phyloP scores from a whole-genome alignment of 2,329 filamentous ascomycete genomes.

The Colletotrichum camelliae region DNA sequence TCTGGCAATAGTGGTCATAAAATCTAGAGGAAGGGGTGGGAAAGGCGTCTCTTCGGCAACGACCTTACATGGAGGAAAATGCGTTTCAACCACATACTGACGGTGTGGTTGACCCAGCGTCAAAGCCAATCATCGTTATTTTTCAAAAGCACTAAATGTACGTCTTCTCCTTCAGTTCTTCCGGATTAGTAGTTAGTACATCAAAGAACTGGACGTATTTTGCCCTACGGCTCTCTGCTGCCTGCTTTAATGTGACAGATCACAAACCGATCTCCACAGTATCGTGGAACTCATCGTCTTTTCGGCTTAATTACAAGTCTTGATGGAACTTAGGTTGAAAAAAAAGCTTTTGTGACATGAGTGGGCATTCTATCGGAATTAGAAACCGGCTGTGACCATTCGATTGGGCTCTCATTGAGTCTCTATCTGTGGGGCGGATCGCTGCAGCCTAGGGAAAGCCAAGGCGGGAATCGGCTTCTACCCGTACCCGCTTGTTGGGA shows the following conservation, averaged over 20 bases:
- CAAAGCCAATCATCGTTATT: neutral
- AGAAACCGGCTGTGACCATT: neutral
- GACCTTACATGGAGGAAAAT: neutral
- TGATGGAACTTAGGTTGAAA: neutral
- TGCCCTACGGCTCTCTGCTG: neutral
- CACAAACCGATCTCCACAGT: neutral
- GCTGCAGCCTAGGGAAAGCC: neutral
- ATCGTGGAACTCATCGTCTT: neutral
- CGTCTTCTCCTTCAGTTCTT: neutral
- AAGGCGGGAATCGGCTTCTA: neutral
- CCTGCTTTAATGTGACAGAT: neutral
- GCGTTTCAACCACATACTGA: neutral
- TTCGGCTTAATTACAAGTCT: neutral
- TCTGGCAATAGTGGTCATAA: neutral
- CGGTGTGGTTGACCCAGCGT: neutral
- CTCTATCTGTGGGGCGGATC: neutral
- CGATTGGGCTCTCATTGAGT: neutral
- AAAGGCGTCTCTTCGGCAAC: neutral
- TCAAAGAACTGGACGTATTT: neutral
- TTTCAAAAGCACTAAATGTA: neutral
- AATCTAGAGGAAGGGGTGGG: neutral
- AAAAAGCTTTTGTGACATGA: neutral
- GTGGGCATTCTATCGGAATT: neutral
- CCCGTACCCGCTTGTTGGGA: neutral
- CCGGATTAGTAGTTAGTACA: neutral